Evolutionary conservation across 176 grass and related monocot species (phyloP).

Genomic region (Elaeis guineensis): DNA sequence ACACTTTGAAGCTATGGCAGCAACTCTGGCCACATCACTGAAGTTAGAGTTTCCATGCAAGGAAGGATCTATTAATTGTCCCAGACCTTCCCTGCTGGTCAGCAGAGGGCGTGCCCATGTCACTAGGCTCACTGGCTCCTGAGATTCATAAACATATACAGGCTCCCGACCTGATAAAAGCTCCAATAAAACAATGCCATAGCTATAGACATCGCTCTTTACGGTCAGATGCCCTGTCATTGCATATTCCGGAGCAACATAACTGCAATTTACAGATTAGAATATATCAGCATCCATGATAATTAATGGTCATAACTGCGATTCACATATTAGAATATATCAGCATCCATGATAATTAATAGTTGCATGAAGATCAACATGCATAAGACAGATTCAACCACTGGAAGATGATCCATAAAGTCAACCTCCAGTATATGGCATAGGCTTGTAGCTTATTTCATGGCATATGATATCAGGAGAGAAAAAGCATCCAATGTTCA

Average conservation of each 20-base stretch:
- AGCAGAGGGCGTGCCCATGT: slow-evolving; percentile 87
- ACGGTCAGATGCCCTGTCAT: slow-evolving; percentile 96
- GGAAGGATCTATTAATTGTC: slow-evolving; percentile 68
- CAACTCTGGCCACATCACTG: slow-evolving; percentile 89
- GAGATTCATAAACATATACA: slow-evolving; percentile 55
- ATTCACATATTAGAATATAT: too few relatives aligned
- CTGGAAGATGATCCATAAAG: too few relatives aligned
- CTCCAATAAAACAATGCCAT: slow-evolving; percentile 86
- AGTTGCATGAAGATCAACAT: too few relatives aligned
- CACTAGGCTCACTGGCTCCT: slow-evolving; percentile 77
- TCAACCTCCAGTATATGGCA: too few relatives aligned
- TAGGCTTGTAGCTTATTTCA: too few relatives aligned
- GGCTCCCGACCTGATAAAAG: slow-evolving; percentile 96
- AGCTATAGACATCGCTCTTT: slow-evolving; percentile 96
- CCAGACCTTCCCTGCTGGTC: slow-evolving; percentile 52
- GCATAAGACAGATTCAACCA: too few relatives aligned
- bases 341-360: too few relatives aligned
- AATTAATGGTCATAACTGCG: too few relatives aligned
- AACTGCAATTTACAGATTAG: slow-evolving; percentile 35
- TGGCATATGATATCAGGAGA: too few relatives aligned
- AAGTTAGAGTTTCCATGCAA: slow-evolving; percentile 70
- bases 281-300: too few relatives aligned
- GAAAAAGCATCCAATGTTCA: too few relatives aligned
- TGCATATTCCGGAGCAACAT: slow-evolving; percentile 99
- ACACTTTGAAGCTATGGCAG: slow-evolving; percentile 83